Percentiles rank a stretch among this genome's conserved stretches.
phyloP scores from a whole-genome alignment of 2,329 filamentous ascomycete species.

The Colletotrichum ledebouriae region DNA sequence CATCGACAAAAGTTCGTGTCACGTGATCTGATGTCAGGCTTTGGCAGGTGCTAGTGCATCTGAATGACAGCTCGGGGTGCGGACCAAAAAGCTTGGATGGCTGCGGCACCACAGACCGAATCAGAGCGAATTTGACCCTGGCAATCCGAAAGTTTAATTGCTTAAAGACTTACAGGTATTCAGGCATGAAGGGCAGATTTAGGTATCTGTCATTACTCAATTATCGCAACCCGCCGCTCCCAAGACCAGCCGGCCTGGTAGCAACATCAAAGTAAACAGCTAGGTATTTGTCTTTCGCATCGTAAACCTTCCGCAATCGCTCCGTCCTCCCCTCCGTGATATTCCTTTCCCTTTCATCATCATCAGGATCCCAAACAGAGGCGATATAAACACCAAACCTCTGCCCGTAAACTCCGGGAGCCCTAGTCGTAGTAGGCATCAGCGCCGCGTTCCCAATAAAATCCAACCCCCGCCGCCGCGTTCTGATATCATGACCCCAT shows the following conservation, averaged over 20 bases:
- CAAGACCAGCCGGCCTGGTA: conserved; percentile 42
- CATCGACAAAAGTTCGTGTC: conserved; percentile 28
- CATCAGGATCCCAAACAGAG: conserved; percentile 37
- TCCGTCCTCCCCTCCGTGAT: conserved; percentile 15
- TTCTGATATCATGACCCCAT: conserved; percentile 42
- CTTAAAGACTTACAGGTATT: not conserved
- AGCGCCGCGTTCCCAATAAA: conserved; percentile 16
- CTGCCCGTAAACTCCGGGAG: conserved; percentile 26
- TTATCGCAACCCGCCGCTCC: conserved; percentile 41
- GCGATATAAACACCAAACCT: conserved; percentile 16
- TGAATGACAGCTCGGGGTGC: not conserved
- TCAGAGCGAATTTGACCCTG: not conserved
- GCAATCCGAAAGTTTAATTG: not conserved
- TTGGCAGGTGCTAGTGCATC: conserved; percentile 1
- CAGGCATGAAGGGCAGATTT: not conserved
- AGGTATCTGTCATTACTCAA: conserved; percentile 43
- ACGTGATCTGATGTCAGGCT: conserved; percentile 43
- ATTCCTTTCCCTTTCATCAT: conserved; percentile 39
- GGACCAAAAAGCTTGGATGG: conserved; percentile 10
- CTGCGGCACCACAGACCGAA: not conserved
- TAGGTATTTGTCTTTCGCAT: conserved; percentile 43
- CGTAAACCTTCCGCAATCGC: conserved; percentile 34
- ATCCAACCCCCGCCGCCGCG: conserved; percentile 6
- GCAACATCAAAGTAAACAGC: conserved; percentile 41
- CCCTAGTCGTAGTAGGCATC: conserved; percentile 16